Evolutionary conservation across 371 early-diverging fungal species (phyloP).

Genomic region (Mortierella sp.): DNA sequence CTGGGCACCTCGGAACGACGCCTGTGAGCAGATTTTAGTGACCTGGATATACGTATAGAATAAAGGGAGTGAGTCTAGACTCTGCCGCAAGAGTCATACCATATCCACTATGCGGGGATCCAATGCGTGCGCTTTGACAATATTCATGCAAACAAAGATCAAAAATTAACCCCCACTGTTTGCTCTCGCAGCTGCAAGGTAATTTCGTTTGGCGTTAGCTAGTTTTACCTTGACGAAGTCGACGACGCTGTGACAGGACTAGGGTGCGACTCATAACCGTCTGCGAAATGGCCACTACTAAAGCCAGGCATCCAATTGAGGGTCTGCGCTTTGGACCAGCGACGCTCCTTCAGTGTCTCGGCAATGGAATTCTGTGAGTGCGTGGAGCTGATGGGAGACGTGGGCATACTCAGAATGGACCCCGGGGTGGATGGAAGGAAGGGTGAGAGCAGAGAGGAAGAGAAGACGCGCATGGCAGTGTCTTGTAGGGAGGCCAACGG

Average conservation of each 20-base stretch:
- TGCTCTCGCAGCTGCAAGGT: no score
- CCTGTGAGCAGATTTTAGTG: conserved; percentile 6
- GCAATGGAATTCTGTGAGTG: conserved; percentile 15
- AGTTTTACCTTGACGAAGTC: conserved; percentile 11
- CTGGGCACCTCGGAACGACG: conserved; percentile 6
- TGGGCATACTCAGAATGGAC: neutral
- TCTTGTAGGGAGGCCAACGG: neutral
- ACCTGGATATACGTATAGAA: neutral
- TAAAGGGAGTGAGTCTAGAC: no score
- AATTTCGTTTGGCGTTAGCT: no score
- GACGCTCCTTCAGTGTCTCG: conserved; percentile 30
- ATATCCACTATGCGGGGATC: neutral
- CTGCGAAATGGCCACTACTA: conserved; percentile 2
- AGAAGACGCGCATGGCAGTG: conserved; percentile 8
- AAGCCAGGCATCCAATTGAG: conserved; percentile 31
- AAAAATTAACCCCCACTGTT: no score
- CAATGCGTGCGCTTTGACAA: neutral
- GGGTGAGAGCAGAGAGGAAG: conserved; percentile 3
- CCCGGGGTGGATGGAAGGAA: conserved; percentile 8
- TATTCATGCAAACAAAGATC: no score
- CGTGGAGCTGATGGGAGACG: conserved; percentile 2
- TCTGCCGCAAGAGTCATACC: no score
- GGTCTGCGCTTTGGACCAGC: conserved; percentile 21
- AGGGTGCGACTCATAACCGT: conserved; percentile 7
- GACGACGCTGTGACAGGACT: conserved; percentile 2